These are phyloP conservation scores for Sporothrix phasma DNA, from an alignment of 2,329 filamentous ascomycete species.

Conservation along the genomic window DNA sequence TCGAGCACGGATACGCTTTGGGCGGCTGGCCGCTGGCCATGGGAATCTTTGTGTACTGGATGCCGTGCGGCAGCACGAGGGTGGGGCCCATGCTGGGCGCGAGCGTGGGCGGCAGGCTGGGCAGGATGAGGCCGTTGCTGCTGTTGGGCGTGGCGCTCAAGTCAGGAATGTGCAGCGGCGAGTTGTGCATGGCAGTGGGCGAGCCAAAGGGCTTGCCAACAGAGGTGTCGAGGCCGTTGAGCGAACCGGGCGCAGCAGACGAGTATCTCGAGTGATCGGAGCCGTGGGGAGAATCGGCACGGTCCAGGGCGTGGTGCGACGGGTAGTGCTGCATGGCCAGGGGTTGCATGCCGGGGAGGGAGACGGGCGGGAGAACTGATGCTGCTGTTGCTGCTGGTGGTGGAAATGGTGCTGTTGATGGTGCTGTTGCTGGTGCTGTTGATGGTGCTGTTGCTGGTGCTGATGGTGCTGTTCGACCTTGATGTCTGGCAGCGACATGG, in stretches of 20 bases:
- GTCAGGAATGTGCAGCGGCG: constrained; percentile 37
- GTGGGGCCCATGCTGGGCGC: constrained; percentile 12
- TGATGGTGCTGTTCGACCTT: constrained; percentile 12
- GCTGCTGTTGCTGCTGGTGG: constrained; percentile 7
- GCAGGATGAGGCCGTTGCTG: constrained; percentile 33
- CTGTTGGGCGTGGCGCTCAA: constrained; percentile 29
- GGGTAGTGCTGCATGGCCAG: constrained; percentile 16
- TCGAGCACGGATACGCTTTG: constrained; percentile 80
- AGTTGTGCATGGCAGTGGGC: constrained; percentile 37
- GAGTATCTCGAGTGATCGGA: constrained; percentile 51
- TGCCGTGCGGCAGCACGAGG: constrained; percentile 22
- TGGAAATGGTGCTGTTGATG: not conserved
- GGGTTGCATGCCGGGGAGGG: constrained; percentile 17
- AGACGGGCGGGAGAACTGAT: constrained; percentile 16
- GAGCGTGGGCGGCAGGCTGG: constrained; percentile 30
- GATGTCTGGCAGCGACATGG: constrained; percentile 21
- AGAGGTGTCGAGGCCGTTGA: constrained; percentile 33
- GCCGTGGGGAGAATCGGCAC: constrained; percentile 48
- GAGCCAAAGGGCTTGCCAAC: constrained; percentile 40
- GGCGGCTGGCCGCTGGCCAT: constrained; percentile 17
- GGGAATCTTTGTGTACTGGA: constrained; percentile 17
- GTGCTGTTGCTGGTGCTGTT: constrained; percentile 14
- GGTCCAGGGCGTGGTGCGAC: constrained; percentile 34
- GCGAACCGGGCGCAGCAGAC: constrained; percentile 27
- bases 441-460: constrained; percentile 9